Evolutionary conservation across 768 basidiomycete genomes (phyloP), one percentile per base, ranked within the genome.

Genomic region (Leccinellum albellum): DNA sequence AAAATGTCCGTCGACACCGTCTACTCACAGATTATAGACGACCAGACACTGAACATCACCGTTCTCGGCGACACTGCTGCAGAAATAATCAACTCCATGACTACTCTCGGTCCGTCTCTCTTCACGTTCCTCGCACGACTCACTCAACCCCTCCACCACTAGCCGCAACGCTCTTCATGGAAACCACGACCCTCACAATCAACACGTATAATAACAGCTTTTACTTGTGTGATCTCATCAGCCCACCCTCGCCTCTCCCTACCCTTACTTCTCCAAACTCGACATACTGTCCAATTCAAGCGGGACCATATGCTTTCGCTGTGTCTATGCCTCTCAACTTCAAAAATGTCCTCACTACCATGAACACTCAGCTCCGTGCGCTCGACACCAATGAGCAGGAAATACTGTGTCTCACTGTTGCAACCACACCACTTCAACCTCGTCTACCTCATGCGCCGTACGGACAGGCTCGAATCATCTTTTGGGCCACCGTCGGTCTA

Each of bases 361-460:
- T 96, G 55, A 79, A 82, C 59, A 97, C 95, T 1, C 85, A 85
- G 21, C 73, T 99, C 23, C 87, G 91, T 47, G 89, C 94, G 8
- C 88, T 98, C 23, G 97, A 99, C 73, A 87, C 94, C 0, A 86
- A 82, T 45, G 83, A 88, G 52, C 78, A 84, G 32, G 91, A 94
- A 63, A 79, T 98, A 45, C 73, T 94, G 3, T 99, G 97, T 69
- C 65, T 95, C 47, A 86, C 89, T 61, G 75, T 98, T 17, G 66
- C 76, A 42, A 87, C 89, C 1, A 94, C 94, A 0, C 89, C 94
- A 0, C 82, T 92, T 32, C 70, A 80, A 26, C 86, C 89, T 8
- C 70, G 75, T n/a, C 75, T 79, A 26, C 58, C 80, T 44, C 75
- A 76, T 6, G 75, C 74, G 3, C 82, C 84, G 1, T 91, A 91